These are phyloP conservation scores for Vitis labrusca DNA, from an alignment of 164 flowering plant genomes.

Conservation along the genomic window DNA sequence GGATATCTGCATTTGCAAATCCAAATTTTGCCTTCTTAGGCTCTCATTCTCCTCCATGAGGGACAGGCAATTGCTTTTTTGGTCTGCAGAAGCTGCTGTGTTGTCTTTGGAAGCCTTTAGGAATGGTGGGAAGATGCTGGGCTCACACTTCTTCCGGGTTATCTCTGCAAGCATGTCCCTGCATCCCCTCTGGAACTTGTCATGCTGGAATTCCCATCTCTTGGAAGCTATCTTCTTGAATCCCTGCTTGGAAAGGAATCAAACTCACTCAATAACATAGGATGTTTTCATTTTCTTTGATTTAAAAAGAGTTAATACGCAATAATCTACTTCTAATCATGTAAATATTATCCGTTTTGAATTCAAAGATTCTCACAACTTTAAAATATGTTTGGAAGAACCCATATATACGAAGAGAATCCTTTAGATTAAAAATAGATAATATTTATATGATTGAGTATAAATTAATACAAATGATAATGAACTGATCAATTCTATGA, in stretches of 20 bases:
- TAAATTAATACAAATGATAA: too few species aligned
- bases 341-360: too few species aligned
- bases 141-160: conserved; percentile 45
- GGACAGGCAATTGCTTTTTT: conserved; percentile 3
- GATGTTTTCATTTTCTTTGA: too few species aligned
- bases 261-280: too few species aligned
- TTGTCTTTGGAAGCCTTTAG: conserved; percentile 30
- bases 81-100: background rate
- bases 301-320: too few species aligned
- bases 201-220: conserved; percentile 64
- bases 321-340: too few species aligned
- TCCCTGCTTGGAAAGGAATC: conserved; percentile 30
- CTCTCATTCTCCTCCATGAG: conserved; percentile 55
- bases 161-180: conserved; percentile 46
- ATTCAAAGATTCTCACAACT: too few species aligned
- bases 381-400: too few species aligned
- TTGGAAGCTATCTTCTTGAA: conserved; percentile 56
- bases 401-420: too few species aligned
- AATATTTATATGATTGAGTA: too few species aligned
- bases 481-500: too few species aligned
- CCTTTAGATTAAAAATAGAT: too few species aligned
- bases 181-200: conserved; percentile 50
- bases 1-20: conserved; percentile 41
- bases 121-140: conserved; percentile 47
- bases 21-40: conserved; percentile 39